A percentile compares a stretch with the other conserved stretches of the same genome.
phyloP scores from a whole-genome alignment of 441 rosid genomes.

The Capsella rubella region DNA sequence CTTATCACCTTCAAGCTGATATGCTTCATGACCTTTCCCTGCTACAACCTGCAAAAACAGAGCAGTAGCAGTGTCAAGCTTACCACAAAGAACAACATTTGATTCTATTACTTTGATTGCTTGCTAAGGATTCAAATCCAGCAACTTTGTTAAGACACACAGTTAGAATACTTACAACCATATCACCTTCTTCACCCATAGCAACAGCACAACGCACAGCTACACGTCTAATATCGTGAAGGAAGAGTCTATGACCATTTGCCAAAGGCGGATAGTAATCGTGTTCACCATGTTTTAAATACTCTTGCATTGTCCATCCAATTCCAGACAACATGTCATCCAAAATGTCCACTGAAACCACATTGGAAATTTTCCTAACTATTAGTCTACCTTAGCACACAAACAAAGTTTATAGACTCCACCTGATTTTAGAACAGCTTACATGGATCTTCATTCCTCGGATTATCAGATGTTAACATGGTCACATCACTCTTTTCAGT shows the following conservation, averaged over 20 bases:
- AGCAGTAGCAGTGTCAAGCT: constrained; percentile 12
- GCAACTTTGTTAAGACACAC: neutral
- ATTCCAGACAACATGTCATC: constrained; percentile 96
- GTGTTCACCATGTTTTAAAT: constrained; percentile 82
- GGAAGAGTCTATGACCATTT: constrained; percentile 86
- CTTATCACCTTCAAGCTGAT: constrained; percentile 82
- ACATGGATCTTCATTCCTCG: constrained; percentile 91
- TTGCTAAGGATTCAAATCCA: neutral
- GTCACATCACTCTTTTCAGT: constrained; percentile 96
- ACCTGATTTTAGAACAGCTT: constrained; percentile 38
- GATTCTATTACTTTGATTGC: constrained; percentile 1
- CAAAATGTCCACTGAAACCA: constrained; percentile 83
- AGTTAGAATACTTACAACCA: constrained; percentile 76
- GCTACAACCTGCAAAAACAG: constrained; percentile 67
- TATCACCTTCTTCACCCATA: constrained; percentile 98
- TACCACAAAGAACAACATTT: neutral
- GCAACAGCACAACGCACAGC: constrained; percentile 93
- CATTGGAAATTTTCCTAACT: constrained; percentile 34
- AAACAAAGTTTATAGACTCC: constrained; percentile 15
- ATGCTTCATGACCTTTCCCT: constrained; percentile 93
- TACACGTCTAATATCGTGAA: constrained; percentile 84
- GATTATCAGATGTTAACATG: constrained; percentile 90
- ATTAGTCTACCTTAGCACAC: constrained; percentile 3
- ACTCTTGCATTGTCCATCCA: constrained; percentile 94
- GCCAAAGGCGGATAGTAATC: constrained; percentile 92